Conservation (phyloP, 768 basidiomycete genomes). For the Lactifluus subvellereus region DNA sequence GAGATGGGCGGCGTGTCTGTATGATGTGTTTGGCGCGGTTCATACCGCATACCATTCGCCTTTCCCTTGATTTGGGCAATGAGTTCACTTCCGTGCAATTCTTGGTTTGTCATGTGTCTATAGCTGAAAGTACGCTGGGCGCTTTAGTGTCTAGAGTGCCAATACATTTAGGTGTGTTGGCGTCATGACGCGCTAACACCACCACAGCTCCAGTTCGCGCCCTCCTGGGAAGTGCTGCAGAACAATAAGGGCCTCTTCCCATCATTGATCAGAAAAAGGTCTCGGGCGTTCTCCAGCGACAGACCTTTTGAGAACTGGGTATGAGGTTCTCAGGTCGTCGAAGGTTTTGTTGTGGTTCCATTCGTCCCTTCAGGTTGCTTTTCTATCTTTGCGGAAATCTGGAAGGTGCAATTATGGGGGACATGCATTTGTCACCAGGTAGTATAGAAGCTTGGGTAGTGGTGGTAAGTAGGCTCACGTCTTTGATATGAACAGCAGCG, state of each 20-base stretch:
- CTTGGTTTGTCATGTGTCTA: conserved; percentile 17
- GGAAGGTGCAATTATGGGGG: conserved; percentile 21
- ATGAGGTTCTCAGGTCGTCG: conserved; percentile 13
- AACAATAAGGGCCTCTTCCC: conserved; percentile 22
- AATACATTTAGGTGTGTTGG: conserved; percentile 19
- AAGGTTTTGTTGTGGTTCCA: conserved; percentile 19
- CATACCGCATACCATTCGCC: conserved; percentile 18
- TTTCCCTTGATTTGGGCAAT: conserved; percentile 10
- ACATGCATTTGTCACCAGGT: conserved; percentile 19
- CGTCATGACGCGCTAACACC: conserved; percentile 19
- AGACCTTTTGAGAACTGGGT: background rate
- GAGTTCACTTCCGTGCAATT: conserved; percentile 7
- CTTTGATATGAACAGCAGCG: conserved; percentile 76
- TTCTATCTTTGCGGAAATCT: conserved; percentile 82
- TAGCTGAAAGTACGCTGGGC: conserved; percentile 14
- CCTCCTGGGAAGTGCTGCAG: conserved; percentile 13
- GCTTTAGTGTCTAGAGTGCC: conserved; percentile 16
- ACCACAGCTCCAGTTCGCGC: conserved; percentile 1
- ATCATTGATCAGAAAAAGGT: conserved; percentile 16
- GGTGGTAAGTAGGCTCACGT: conserved; percentile 42
- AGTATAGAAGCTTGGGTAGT: conserved; percentile 11
- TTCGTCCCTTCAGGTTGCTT: conserved; percentile 43
- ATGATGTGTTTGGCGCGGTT: conserved; percentile 3
- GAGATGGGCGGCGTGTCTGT: background rate
- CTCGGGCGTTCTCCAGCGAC: background rate